phyloP scores from a whole-genome alignment of 73 alveolate genomes.

The Paramecium primaurelia region DNA sequence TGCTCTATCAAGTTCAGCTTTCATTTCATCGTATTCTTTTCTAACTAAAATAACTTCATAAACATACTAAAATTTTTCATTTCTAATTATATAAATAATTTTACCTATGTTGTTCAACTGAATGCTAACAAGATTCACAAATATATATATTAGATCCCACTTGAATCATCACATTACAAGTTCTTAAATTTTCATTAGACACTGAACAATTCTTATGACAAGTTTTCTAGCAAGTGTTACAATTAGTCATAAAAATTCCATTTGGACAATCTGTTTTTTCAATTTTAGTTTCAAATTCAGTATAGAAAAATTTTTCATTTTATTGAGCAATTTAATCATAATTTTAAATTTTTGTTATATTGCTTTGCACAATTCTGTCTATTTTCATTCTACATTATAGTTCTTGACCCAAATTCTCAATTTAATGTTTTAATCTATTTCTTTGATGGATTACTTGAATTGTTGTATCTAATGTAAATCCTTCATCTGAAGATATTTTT shows the following conservation, averaged over 20 bases:
- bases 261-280: neutral
- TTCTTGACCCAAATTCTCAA: neutral
- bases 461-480: neutral
- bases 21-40: neutral
- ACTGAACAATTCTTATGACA: neutral
- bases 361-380: neutral
- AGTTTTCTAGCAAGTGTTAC: neutral
- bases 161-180: neutral
- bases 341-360: neutral
- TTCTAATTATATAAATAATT: neutral
- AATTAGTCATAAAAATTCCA: neutral
- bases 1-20: neutral
- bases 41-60: neutral
- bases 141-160: neutral
- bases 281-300: neutral
- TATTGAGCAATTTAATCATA: neutral
- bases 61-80: neutral
- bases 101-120: neutral
- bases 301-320: neutral
- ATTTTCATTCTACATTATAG: neutral
- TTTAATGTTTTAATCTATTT: neutral
- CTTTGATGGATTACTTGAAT: neutral
- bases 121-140: neutral
- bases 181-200: neutral
- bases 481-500: neutral